Conservation (phyloP, 2,329 filamentous ascomycete genomes). For the Aspergillus fischeri region DNA sequence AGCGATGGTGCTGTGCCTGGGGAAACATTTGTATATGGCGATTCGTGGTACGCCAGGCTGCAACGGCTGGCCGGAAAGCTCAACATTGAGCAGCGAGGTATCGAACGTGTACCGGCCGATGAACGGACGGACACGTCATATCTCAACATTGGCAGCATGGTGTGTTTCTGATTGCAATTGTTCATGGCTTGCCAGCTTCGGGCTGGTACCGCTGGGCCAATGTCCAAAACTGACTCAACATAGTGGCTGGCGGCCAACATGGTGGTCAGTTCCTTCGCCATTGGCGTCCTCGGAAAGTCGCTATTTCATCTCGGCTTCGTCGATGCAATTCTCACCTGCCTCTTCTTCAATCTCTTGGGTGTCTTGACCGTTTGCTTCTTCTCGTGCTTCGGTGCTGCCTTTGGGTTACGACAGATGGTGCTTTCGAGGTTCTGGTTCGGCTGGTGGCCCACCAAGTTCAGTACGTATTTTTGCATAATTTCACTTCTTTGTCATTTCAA, state of each 20-base stretch:
- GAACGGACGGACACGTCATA: conserved; percentile 64
- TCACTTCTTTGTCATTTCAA: neutral
- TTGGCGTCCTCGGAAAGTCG: conserved; percentile 65
- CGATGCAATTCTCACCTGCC: conserved; percentile 65
- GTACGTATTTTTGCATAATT: conserved; percentile 42
- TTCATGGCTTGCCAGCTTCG: conserved; percentile 5
- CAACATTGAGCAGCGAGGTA: conserved; percentile 69
- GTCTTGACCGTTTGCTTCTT: conserved; percentile 70
- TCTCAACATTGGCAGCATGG: conserved; percentile 67
- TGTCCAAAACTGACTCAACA: conserved; percentile 22
- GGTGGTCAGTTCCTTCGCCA: conserved; percentile 71
- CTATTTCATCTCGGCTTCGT: conserved; percentile 68
- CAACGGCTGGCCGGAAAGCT: conserved; percentile 62
- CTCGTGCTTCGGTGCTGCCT: conserved; percentile 69
- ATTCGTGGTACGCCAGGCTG: conserved; percentile 53
- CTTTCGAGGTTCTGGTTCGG: conserved; percentile 75
- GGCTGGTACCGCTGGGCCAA: conserved; percentile 7
- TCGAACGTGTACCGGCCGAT: conserved; percentile 68
- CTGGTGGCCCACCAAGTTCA: conserved; percentile 64
- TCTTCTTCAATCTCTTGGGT: conserved; percentile 75
- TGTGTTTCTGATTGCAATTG: conserved; percentile 39
- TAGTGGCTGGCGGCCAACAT: conserved; percentile 76
- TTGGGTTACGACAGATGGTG: conserved; percentile 76
- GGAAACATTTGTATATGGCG: conserved; percentile 56
- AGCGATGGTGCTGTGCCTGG: conserved; percentile 51